A percentile compares a stretch with the other conserved stretches of the same genome.
Evolutionary conservation across 306 rosid genomes (phyloP).

Genomic region (Prunus armeniaca): DNA sequence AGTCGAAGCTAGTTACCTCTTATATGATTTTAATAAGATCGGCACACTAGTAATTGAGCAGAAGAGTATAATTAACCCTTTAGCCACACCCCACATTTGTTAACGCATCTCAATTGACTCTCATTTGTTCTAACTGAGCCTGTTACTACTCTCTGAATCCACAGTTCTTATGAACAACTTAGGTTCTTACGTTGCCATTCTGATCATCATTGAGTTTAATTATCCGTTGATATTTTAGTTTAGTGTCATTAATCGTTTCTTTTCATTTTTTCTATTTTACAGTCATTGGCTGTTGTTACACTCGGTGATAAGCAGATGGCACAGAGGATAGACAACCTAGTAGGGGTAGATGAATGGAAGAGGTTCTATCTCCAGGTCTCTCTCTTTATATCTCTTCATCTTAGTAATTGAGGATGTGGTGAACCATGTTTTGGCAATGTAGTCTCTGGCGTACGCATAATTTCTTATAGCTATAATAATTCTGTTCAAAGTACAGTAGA

Average conservation of each 20-base stretch:
- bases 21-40: not conserved
- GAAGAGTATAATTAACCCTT: not conserved
- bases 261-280: slow-evolving; percentile 26
- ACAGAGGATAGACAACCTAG: slow-evolving; percentile 83
- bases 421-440: slow-evolving; percentile 15
- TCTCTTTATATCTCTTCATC: slow-evolving; percentile 13
- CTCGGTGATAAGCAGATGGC: slow-evolving; percentile 97
- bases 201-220: not conserved
- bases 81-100: not conserved
- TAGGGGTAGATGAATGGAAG: slow-evolving; percentile 77
- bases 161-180: not conserved
- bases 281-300: slow-evolving; percentile 91
- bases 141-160: not conserved
- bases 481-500: not conserved
- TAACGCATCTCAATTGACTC: not conserved
- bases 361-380: slow-evolving; percentile 94
- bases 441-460: not conserved
- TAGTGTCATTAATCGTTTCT: slow-evolving; percentile 1
- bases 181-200: not conserved
- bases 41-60: not conserved
- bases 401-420: slow-evolving; percentile 5
- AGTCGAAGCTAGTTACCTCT: not conserved
- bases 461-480: not conserved
- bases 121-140: not conserved
- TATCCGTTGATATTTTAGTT: slow-evolving; percentile 1